Evolutionary conservation across 2,329 filamentous ascomycete genomes (phyloP).

Genomic region (Teratosphaeria viscida): DNA sequence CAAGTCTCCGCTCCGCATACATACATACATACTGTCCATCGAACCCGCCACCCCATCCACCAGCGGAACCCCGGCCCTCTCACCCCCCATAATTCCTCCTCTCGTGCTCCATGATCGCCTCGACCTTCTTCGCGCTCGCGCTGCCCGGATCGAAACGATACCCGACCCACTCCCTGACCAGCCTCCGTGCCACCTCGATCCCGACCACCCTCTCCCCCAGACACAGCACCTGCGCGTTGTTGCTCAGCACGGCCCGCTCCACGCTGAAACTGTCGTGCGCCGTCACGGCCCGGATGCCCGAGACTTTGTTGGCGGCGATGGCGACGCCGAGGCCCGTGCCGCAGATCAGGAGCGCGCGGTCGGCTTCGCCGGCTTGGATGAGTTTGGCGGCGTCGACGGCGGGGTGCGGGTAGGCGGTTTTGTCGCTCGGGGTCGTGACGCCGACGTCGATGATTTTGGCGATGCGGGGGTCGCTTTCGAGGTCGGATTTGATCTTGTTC

Average conservation of each 20-base stretch:
- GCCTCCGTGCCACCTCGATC: slow-evolving; percentile 63
- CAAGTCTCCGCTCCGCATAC: too few species aligned
- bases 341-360: slow-evolving; percentile 73
- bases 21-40: too few species aligned
- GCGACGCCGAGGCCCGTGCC: slow-evolving; percentile 80
- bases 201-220: slow-evolving; percentile 78
- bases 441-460: slow-evolving; percentile 63
- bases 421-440: slow-evolving; percentile 54
- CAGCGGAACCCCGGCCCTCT: not conserved
- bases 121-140: slow-evolving; percentile 48
- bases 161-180: slow-evolving; percentile 75
- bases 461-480: slow-evolving; percentile 58
- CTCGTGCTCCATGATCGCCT: slow-evolving; percentile 40
- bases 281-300: slow-evolving; percentile 74
- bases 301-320: slow-evolving; percentile 81
- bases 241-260: slow-evolving; percentile 69
- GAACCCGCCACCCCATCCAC: too few species aligned
- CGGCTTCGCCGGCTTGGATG: slow-evolving; percentile 53
- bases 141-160: slow-evolving; percentile 65
- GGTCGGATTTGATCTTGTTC: slow-evolving; percentile 61
- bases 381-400: slow-evolving; percentile 62
- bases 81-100: slow-evolving; percentile 23
- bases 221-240: slow-evolving; percentile 79
- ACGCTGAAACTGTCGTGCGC: slow-evolving; percentile 80
- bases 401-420: slow-evolving; percentile 71